A percentile compares a stretch with the other conserved stretches of the same genome.
phyloP scores from a whole-genome alignment of 2,329 filamentous ascomycete species.

The Neobulgaria alba region DNA sequence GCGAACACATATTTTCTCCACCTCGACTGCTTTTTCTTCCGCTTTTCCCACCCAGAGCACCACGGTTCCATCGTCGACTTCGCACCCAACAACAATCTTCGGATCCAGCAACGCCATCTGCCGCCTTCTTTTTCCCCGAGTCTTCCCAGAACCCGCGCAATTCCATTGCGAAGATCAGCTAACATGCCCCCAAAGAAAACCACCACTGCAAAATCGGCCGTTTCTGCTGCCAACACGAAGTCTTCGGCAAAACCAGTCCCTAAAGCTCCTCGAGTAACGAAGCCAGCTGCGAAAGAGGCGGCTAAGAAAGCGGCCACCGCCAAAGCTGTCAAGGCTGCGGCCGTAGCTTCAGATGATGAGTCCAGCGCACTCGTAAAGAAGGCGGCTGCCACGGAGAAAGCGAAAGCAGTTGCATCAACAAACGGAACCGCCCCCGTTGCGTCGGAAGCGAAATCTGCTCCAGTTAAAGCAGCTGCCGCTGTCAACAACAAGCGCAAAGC shows the following conservation, averaged over 20 bases:
- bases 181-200: slow-evolving; percentile 18
- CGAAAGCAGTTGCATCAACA: slow-evolving; percentile 1
- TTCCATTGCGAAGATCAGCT: background rate
- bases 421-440: slow-evolving; percentile 1
- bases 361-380: background rate
- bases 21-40: no score
- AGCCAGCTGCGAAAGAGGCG: no score
- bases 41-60: no score
- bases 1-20: no score
- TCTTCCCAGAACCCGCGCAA: background rate
- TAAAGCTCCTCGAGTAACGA: background rate
- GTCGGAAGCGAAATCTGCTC: slow-evolving; percentile 6
- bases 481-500: slow-evolving; percentile 17
- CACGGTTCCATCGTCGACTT: no score
- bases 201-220: background rate
- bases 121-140: no score
- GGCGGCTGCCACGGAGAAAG: slow-evolving; percentile 4
- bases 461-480: slow-evolving; percentile 12
- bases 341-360: no score
- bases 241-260: background rate
- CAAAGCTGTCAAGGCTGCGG: background rate
- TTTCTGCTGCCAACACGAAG: background rate
- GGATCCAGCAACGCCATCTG: no score
- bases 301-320: no score
- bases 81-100: no score